These are phyloP conservation scores for Colletotrichum lentis DNA, from an alignment of 2,329 filamentous ascomycete genomes.

Conservation along the genomic window DNA sequence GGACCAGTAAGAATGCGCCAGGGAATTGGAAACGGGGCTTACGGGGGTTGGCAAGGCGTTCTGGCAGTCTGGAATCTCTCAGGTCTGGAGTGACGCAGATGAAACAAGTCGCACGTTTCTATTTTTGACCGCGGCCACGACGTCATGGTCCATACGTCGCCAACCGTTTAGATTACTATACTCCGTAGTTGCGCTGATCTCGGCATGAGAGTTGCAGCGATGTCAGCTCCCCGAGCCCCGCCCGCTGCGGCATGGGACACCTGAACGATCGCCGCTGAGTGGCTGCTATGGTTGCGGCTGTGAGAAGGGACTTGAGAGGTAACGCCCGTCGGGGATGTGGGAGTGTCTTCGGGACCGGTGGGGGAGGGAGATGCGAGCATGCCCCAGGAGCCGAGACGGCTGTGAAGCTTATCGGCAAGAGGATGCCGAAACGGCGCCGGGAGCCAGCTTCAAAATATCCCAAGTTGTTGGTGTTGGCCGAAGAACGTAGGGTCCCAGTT, in stretches of 20 bases:
- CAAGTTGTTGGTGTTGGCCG: background rate
- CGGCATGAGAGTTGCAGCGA: constrained; percentile 17
- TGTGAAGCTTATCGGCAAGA: background rate
- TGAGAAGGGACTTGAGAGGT: background rate
- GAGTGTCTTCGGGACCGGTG: constrained; percentile 28
- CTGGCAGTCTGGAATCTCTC: background rate
- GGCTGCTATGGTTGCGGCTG: constrained; percentile 1
- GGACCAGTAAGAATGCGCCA: background rate
- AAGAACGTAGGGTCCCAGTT: background rate
- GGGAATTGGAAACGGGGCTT: background rate
- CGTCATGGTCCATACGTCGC: constrained; percentile 25
- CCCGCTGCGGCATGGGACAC: background rate
- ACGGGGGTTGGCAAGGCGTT: constrained; percentile 13
- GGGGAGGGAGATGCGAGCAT: constrained; percentile 15
- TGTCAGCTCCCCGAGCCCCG: constrained; percentile 16
- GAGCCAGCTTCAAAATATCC: background rate
- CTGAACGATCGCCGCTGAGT: background rate
- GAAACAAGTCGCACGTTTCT: constrained; percentile 36
- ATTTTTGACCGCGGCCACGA: constrained; percentile 29
- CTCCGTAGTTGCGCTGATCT: constrained; percentile 21
- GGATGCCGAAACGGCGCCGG: constrained; percentile 32
- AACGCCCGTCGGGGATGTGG: constrained; percentile 23
- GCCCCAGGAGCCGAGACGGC: constrained; percentile 17
- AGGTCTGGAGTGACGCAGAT: constrained; percentile 13
- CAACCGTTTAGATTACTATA: background rate